Base-by-base conservation (phyloP, 164 flowering plant species). In the Vitis vinifera region DNA sequence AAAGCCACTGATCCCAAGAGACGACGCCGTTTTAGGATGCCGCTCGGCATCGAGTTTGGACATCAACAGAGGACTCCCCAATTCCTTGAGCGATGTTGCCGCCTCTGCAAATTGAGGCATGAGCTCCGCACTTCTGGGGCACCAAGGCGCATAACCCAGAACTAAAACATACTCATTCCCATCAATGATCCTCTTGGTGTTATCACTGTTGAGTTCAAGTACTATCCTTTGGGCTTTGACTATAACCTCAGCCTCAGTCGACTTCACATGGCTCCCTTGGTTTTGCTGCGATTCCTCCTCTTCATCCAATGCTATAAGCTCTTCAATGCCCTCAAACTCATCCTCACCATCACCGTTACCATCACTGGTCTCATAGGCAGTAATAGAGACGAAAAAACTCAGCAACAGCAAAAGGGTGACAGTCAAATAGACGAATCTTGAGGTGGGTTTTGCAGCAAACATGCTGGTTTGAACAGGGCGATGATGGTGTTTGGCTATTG, bases 81-180 rank as follows among this genome's bases (percentile, higher is more conserved):
- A 73, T 30, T 80, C 94, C 78, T 82, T 92, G 29, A 94, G 76
- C 29, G 67, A 61, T 49, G 67, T 90, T 1, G 99, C 99, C 59
- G 98, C 94, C 79, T 89, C 91, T 14, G 97, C 91, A 76, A 94
- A 92, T 12, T 78, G 82, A 13, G 99, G 99, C 99, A 94, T 94
- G 12, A 91, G 62, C 73, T 92, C 98, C 47, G 97, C 98, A 73
- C 99, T 94, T 70, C 95, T 85, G 3, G 70, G 69, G 67, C 93
- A 88, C 98, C 99, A 95, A 30, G 99, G 96, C 15, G 99, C 94
- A 73, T 89, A 93, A 10, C 99, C 99, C 78, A 95, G 76, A 59
- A 95, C 82, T 69, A 95, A 23, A 63, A 93, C 97, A 75, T 47
- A 91, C 84, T 91, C 92, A 78, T 88, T 87, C 55, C 59, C 79